These are phyloP conservation scores for Epipyxis sp. DNA, from an alignment of 108 stramenopile genomes.

Conservation along the genomic window DNA sequence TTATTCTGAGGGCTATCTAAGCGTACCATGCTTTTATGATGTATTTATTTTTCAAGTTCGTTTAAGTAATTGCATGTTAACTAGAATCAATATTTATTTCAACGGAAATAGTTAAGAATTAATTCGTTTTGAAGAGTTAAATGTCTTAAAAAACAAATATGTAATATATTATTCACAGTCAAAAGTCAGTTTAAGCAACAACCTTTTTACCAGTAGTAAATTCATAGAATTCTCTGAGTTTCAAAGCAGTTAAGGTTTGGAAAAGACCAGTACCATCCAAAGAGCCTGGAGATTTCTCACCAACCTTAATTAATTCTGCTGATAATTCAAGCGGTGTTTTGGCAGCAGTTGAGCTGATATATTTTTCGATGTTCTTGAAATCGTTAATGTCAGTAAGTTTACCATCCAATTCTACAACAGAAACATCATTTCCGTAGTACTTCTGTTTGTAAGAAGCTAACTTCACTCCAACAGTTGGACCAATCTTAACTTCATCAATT, in stretches of 20 bases:
- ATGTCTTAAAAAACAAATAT: no score
- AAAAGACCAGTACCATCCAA: conserved; percentile 95
- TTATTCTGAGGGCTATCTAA: no score
- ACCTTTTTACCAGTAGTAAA: background rate
- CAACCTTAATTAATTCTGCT: conserved; percentile 85
- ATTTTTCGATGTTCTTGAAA: conserved; percentile 84
- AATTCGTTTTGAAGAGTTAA: no score
- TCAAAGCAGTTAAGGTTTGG: conserved; percentile 92
- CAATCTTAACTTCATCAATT: background rate
- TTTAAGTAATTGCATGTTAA: no score
- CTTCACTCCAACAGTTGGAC: background rate
- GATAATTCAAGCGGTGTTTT: conserved; percentile 93
- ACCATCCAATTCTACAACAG: conserved; percentile 92
- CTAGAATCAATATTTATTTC: no score
- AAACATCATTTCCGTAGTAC: conserved; percentile 73
- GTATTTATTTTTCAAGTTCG: no score
- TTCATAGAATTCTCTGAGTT: conserved; percentile 89
- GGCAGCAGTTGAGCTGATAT: conserved; percentile 81
- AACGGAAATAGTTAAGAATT: no score
- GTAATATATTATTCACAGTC: no score
- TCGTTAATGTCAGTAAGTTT: conserved; percentile 84
- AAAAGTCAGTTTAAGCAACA: background rate
- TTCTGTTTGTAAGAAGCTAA: conserved; percentile 74
- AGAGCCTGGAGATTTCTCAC: conserved; percentile 78
- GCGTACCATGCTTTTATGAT: no score